phyloP scores from a whole-genome alignment of 2,329 filamentous ascomycete genomes.

The Chaetomium globosum region DNA sequence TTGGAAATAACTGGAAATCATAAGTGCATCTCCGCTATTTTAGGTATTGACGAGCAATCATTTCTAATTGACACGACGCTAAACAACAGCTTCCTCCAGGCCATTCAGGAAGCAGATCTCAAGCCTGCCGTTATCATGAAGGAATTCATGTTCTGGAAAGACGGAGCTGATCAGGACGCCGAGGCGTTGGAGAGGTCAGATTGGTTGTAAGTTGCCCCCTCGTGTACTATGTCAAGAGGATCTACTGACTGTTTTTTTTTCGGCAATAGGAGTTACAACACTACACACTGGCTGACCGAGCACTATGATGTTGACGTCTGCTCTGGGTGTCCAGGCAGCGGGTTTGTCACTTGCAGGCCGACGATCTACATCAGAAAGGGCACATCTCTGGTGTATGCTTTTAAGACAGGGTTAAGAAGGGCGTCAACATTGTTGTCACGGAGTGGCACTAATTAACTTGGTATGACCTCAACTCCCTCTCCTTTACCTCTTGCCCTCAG shows the following conservation, averaged over 20 bases:
- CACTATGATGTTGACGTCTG: conserved; percentile 27
- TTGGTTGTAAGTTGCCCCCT: conserved; percentile 14
- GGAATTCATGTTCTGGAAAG: conserved; percentile 28
- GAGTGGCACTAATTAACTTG: not conserved
- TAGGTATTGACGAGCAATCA: conserved; percentile 22
- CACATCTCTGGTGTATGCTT: not conserved
- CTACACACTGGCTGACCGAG: conserved; percentile 25
- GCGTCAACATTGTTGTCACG: not conserved
- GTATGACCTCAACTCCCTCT: not conserved
- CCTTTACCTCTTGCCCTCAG: not conserved
- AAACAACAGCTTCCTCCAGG: conserved; percentile 22
- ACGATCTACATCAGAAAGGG: conserved; percentile 28
- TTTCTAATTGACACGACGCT: conserved; percentile 27
- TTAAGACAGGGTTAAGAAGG: not conserved
- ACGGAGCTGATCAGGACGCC: conserved; percentile 22
- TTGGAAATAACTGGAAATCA: not conserved
- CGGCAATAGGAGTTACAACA: conserved; percentile 16
- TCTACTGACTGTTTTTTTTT: not conserved
- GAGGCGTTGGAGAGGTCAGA: not conserved
- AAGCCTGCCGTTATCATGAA: conserved; percentile 25
- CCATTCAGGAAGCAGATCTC: conserved; percentile 20
- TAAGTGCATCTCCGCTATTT: not conserved
- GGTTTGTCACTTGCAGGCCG: conserved; percentile 26
- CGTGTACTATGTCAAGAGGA: not conserved
- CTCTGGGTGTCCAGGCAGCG: conserved; percentile 18